These are phyloP conservation scores for Colletotrichum sp. DNA, from an alignment of 2,329 filamentous ascomycete genomes.

Conservation along the genomic window DNA sequence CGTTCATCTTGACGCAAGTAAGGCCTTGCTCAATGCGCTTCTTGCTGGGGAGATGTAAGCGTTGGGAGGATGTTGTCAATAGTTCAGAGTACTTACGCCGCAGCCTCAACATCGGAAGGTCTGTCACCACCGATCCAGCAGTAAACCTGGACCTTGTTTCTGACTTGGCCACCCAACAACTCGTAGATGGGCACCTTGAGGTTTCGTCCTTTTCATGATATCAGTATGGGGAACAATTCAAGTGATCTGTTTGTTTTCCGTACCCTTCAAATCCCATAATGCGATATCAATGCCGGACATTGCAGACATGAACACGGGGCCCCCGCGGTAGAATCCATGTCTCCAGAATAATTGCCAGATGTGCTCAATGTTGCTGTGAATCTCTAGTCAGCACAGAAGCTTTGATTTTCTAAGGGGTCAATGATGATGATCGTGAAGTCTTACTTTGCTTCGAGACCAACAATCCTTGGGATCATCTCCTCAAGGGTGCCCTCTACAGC, in stretches of 20 bases:
- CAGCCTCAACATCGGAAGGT: slow-evolving; percentile 63
- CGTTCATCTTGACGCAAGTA: slow-evolving; percentile 72
- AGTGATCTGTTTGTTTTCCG: background rate
- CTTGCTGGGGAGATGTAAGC: slow-evolving; percentile 36
- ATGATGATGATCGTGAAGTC: background rate
- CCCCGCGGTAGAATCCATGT: slow-evolving; percentile 71
- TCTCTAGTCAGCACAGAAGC: background rate
- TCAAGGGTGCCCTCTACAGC: slow-evolving; percentile 71
- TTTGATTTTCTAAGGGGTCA: accelerated
- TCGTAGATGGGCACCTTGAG: slow-evolving; percentile 65
- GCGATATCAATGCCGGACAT: slow-evolving; percentile 75
- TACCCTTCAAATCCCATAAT: slow-evolving; percentile 70
- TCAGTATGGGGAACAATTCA: background rate
- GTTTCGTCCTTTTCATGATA: background rate
- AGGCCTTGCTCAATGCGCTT: slow-evolving; percentile 61
- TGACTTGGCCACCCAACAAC: slow-evolving; percentile 69
- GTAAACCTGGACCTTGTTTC: slow-evolving; percentile 69
- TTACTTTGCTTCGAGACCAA: slow-evolving; percentile 69
- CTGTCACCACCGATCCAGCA: slow-evolving; percentile 74
- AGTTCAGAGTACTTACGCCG: slow-evolving; percentile 49
- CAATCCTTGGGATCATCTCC: slow-evolving; percentile 61
- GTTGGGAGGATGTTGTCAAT: background rate
- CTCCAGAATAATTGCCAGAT: slow-evolving; percentile 73
- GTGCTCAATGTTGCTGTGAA: slow-evolving; percentile 69
- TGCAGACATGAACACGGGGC: slow-evolving; percentile 75